A percentile compares a stretch with the other conserved stretches of the same genome.
phyloP scores from a whole-genome alignment of 257 asterid genomes.

The Haberlea rhodopensis region DNA sequence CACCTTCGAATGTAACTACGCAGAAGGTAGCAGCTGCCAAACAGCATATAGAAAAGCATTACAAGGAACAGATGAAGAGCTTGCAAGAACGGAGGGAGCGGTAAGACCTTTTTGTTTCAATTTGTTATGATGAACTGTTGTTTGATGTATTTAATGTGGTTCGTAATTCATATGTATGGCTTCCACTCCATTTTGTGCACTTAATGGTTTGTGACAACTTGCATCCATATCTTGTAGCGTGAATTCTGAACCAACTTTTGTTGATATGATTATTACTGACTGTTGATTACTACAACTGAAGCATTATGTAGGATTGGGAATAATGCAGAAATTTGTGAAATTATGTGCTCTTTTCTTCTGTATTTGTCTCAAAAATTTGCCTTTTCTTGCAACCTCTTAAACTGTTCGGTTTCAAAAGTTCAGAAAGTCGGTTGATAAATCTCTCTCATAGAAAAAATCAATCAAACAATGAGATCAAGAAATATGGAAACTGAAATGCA shows the following conservation, averaged over 20 bases:
- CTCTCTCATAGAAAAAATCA: too few relatives aligned
- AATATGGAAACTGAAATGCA: too few relatives aligned
- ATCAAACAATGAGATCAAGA: too few relatives aligned
- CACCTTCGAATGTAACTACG: slow-evolving; percentile 85
- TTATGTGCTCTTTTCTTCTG: too few relatives aligned
- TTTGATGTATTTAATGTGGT: slow-evolving; percentile 19
- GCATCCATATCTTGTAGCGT: slow-evolving; percentile 6
- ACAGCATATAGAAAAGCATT: slow-evolving; percentile 93
- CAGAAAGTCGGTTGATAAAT: too few relatives aligned
- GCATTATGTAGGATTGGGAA: too few relatives aligned
- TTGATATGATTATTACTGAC: slow-evolving; percentile 1
- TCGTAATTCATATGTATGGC: background rate
- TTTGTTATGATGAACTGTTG: slow-evolving; percentile 12
- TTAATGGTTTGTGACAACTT: background rate
- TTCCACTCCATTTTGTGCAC: background rate
- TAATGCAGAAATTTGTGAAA: too few relatives aligned
- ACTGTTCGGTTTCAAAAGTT: too few relatives aligned
- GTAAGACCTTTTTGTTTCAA: slow-evolving; percentile 40
- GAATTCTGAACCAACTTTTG: slow-evolving; percentile 9
- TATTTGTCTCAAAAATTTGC: too few relatives aligned
- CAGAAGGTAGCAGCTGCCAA: slow-evolving; percentile 97
- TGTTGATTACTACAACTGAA: background rate
- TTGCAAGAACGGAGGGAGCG: slow-evolving; percentile 91
- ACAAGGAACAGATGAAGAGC: slow-evolving; percentile 97
- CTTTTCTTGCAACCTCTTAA: too few relatives aligned